Percentiles rank a stretch among this genome's conserved stretches.
Conservation (phyloP, 2,329 filamentous ascomycete genomes). For the Fusarium clavum region DNA sequence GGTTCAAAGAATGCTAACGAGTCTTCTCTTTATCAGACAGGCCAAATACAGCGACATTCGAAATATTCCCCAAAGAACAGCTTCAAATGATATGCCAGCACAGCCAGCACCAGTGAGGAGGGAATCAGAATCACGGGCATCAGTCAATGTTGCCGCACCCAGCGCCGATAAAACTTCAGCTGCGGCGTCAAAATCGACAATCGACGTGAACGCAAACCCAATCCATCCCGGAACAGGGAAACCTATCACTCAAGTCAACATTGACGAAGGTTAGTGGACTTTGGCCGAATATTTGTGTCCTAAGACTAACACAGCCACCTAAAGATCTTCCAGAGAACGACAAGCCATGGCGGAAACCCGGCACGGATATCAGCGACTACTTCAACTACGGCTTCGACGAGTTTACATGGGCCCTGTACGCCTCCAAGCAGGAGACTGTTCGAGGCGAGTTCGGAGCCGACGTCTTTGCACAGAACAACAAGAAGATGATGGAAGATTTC, state of each 20-base stretch:
- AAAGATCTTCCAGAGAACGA: conserved; percentile 79
- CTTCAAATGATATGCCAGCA: conserved; percentile 61
- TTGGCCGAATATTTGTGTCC: background rate
- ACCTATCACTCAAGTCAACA: conserved; percentile 80
- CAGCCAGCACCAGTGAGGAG: conserved; percentile 62
- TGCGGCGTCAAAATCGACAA: conserved; percentile 80
- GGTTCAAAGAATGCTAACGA: conserved; percentile 10
- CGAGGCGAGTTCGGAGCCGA: conserved; percentile 80
- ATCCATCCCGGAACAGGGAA: conserved; percentile 83
- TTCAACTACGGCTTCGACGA: conserved; percentile 99
- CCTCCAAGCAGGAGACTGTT: conserved; percentile 85
- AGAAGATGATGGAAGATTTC: conserved; percentile 83
- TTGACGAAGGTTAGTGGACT: conserved; percentile 69
- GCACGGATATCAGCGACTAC: conserved; percentile 94
- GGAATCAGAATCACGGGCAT: conserved; percentile 54
- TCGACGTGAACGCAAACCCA: conserved; percentile 87
- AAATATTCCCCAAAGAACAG: conserved; percentile 71
- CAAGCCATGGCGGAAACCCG: conserved; percentile 95
- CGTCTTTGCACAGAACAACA: conserved; percentile 70
- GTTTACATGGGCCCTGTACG: conserved; percentile 97
- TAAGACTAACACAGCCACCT: conserved; percentile 13
- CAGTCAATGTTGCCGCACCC: conserved; percentile 51
- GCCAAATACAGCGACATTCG: conserved; percentile 73
- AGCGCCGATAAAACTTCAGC: conserved; percentile 68
- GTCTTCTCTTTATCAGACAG: conserved; percentile 56